phyloP scores from a whole-genome alignment of 345 rosid species.

The Conringia planisiliqua region DNA sequence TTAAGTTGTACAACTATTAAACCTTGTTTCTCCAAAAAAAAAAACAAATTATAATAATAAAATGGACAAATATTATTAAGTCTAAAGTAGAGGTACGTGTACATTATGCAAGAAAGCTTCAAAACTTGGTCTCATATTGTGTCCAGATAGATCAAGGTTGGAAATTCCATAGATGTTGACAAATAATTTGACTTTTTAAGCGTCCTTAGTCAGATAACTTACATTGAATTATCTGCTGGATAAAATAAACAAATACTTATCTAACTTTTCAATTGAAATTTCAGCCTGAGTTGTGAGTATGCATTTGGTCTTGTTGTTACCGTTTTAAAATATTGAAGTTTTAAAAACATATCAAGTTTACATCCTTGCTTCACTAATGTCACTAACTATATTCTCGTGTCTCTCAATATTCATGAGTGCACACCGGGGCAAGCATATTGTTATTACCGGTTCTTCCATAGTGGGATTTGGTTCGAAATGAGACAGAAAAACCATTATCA shows the following conservation, averaged over 20 bases:
- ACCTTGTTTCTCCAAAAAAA: too few species aligned
- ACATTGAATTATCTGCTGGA: background rate
- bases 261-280: background rate
- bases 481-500: too few species aligned
- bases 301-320: background rate
- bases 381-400: background rate
- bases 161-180: slow-evolving; percentile 5
- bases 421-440: too few species aligned
- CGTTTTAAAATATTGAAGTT: background rate
- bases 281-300: background rate
- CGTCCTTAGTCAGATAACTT: background rate
- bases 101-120: background rate
- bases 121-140: background rate
- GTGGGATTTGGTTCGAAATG: too few species aligned
- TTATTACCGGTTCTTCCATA: too few species aligned
- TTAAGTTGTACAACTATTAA: too few species aligned
- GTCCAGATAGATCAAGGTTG: background rate
- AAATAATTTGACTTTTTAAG: background rate
- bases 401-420: too few species aligned
- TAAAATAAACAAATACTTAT: background rate
- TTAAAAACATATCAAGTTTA: background rate
- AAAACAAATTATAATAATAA: too few species aligned
- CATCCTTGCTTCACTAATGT: background rate
- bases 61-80: too few species aligned
- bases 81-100: too few species aligned